Base-by-base conservation (phyloP, 73 alveolate genomes). In the Paramecium caudatum region DNA sequence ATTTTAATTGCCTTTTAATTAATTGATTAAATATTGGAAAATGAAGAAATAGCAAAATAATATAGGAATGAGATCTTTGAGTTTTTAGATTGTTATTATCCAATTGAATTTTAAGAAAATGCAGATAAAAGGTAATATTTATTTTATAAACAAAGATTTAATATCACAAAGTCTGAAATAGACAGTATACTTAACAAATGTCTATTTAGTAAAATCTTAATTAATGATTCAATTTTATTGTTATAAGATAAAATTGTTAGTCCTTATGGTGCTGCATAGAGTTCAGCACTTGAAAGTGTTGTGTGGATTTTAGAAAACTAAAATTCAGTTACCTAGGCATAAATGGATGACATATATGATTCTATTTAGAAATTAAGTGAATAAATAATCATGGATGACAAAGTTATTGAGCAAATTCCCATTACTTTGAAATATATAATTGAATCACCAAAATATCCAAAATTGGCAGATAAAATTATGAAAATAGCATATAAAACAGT, bases 31-130 rank as follows among this genome's bases (percentile, higher is more conserved):
- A 13, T 68, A 10, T 16, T 68, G n/a, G 8, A 68, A 68, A 32
- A 32, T 17, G n/a, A 68, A 68, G 37, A 68, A 32, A 16, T 68
- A 4, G 50, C 34, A 68, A 32, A 1, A 13, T 68, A 34, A 68
- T 68, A 68, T 37, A 68, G 21, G 13, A 68, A 15, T 32, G 61
- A 68, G 34, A 68, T 68, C 8, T 34, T 68, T 37, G 50, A 68
- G 17, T 68, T 68, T n/a, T 37, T 68, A 68, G 84, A 68, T 68
- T 68, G 84, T 16, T 68, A 68, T 68, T 68, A 68, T 68, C 84
- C 84, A 32, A 68, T 68, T 9, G 84, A 68, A 37, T 34, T 68
- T 32, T 17, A 34, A n/a, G 84, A 68, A 5, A 68, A 30, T 25
- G 61, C 84, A 32, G 50, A 68, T 37, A 34, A 34, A 68, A 68